Evolutionary conservation across 176 grass and related monocot genomes (phyloP), one percentile per base, ranked within the genome.

Genomic region (Panicum miliaceum): DNA sequence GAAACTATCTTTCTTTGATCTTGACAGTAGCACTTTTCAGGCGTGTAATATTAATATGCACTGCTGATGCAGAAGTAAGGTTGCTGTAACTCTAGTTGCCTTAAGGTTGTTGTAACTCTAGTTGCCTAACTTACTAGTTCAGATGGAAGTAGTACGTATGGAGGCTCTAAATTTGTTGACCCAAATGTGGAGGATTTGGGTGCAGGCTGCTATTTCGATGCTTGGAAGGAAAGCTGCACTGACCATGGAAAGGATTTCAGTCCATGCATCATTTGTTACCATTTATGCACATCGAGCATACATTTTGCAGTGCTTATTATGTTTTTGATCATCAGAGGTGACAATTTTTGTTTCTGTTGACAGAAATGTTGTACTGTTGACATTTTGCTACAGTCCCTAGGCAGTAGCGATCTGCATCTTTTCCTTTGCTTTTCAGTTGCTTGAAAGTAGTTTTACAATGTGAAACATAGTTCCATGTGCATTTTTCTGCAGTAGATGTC

Each of bases 391-490:
- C 66, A 46, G 7, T 26, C 53, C 53, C 25, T 23, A 73, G 23
- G 16, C 19, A 64, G 34, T 54, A 23, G 26, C 0, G 9, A 42
- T 71, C 12, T 78, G 46, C 35, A 64, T 77, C 12, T 47, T 71
- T 77, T 23, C 25, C 40, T 79, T 73, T 46, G 52, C 38, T 47
- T 45, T 74, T 75, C 32, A 65, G 16, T n/a, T n/a, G n/a, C n/a
- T 73, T 77, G 25, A 71, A 80, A 81, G 71, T 56, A 14, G 1
- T 35, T n/a, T 15, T 57, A 69, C 16, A 62, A 53, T 76, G 14
- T 90, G 56, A 50, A 86, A 56, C 76, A 71, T 64, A 50, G 48
- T 79, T 67, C 79, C 52, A 53, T 77, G 20, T 65, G 64, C 36
- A 71, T 26, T 82, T 58, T 35, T 15, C 0, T 81, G 70, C 47